Conservation (phyloP, 805 yeast genomes). For the Lipomyces kockii region DNA sequence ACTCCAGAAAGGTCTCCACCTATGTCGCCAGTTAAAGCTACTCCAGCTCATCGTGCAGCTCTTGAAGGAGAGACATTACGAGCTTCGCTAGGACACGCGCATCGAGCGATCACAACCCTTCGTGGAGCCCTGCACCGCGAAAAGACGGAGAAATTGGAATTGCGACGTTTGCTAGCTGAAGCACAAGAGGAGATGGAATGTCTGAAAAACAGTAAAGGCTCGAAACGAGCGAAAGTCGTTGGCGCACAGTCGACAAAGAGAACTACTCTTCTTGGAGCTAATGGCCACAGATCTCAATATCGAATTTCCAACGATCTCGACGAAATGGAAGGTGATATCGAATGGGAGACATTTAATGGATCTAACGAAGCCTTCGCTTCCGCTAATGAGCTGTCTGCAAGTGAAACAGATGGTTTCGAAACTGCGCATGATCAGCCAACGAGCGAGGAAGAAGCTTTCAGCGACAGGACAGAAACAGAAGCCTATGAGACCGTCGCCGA, state of each 20-base stretch:
- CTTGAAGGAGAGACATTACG: slow-evolving; percentile 69
- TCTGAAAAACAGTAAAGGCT: slow-evolving; percentile 5
- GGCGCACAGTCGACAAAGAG: slow-evolving; percentile 4
- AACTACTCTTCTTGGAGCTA: slow-evolving; percentile 20
- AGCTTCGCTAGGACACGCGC: slow-evolving; percentile 67
- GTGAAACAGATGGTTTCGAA: slow-evolving; percentile 38
- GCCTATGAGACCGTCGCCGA: slow-evolving; percentile 41
- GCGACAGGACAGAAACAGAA: slow-evolving; percentile 24
- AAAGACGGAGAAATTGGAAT: slow-evolving; percentile 50
- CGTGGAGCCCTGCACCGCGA: slow-evolving; percentile 56
- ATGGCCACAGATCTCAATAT: slow-evolving; percentile 24
- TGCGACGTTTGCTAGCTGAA: slow-evolving; percentile 42
- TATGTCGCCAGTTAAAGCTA: slow-evolving; percentile 44
- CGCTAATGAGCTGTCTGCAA: slow-evolving; percentile 38
- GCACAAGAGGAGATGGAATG: slow-evolving; percentile 40
- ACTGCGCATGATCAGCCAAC: slow-evolving; percentile 39
- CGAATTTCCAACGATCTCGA: slow-evolving; percentile 28
- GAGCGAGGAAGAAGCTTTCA: slow-evolving; percentile 38
- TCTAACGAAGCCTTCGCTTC: slow-evolving; percentile 33
- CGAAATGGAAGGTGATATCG: slow-evolving; percentile 23
- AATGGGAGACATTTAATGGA: slow-evolving; percentile 39
- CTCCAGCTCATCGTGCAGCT: slow-evolving; percentile 43
- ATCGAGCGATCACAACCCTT: slow-evolving; percentile 63
- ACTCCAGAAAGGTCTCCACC: slow-evolving; percentile 44
- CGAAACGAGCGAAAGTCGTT: slow-evolving; percentile 9